Evolutionary conservation across 108 stramenopile species (phyloP), one percentile per base, ranked within the genome.

Genomic region (Nitzschia sp.): DNA sequence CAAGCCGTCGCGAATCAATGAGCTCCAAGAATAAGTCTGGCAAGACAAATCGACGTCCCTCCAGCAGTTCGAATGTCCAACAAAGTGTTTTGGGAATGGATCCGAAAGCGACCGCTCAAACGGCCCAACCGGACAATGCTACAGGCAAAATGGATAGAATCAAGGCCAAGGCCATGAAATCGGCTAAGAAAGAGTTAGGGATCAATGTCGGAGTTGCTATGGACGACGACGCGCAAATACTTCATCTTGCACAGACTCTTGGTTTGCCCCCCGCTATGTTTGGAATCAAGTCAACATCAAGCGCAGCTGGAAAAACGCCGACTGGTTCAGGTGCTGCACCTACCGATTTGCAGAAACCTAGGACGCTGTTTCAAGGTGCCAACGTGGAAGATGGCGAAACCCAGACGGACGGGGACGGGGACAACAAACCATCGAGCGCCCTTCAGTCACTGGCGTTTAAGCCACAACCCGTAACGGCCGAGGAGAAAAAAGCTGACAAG

Each of bases 91-190:
- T 13, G 38, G 9, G 9, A 13, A 13, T 42, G 9, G 38, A 42
- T 42, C 38, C 38, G 9, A 42, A 6, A 6, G 6, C 9, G 38
- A 13, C 38, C 9, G 38, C 38, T 13, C 6, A 42, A 13, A 23
- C 21, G 49, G 21, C 21, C 5, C 18, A 51, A 19, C 11, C 11
- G 21, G 49, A 51, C 4, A 51, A 51, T 9, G 49, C 49, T 9
- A 51, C 21, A 19, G 21, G 4, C 21, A 9, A 19, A 51, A 9
- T 51, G 13, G 49, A 51, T 4, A 8, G 49, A 51, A 51, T 51
- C 49, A 51, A 51, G 49, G 49, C 49, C 19, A 51, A 51, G 21
- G 49, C 49, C 17, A 51, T 51, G 18, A 51, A 51, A 19, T 51
- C 49, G 21, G 49, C 49, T 4, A 21, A 9, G 19, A 51, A 51